Evolutionary conservation across 768 basidiomycete species (phyloP).

Genomic region (Tylopilus rubrobrunneus): DNA sequence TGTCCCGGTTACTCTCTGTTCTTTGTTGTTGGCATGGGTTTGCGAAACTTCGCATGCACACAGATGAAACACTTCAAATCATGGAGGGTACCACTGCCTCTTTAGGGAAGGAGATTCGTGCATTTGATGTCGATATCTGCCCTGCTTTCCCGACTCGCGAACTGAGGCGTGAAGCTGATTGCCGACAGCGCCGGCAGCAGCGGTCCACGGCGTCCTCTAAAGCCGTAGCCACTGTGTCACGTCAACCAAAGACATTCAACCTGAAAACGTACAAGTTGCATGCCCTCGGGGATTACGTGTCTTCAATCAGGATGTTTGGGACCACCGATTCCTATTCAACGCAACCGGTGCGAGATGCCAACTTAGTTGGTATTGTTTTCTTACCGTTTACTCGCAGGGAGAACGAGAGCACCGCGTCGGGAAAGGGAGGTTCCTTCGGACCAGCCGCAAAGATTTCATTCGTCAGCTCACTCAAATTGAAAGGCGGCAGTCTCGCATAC

Average conservation of each 20-base stretch:
- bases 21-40: neutral
- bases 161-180: neutral
- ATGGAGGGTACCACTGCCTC: neutral
- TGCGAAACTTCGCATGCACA: neutral
- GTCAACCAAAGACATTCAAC: neutral
- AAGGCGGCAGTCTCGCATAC: neutral
- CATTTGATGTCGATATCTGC: neutral
- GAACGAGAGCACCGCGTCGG: neutral
- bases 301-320: neutral
- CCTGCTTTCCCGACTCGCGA: neutral
- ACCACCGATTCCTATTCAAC: neutral
- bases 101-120: neutral
- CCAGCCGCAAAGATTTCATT: neutral
- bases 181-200: neutral
- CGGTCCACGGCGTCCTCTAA: no score
- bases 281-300: neutral
- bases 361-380: neutral
- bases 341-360: neutral
- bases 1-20: no score
- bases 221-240: neutral
- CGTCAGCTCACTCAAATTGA: neutral
- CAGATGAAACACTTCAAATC: neutral
- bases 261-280: neutral
- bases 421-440: neutral
- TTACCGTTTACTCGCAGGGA: neutral